phyloP scores from a whole-genome alignment of 306 rosid genomes.

The Quercus glauca region DNA sequence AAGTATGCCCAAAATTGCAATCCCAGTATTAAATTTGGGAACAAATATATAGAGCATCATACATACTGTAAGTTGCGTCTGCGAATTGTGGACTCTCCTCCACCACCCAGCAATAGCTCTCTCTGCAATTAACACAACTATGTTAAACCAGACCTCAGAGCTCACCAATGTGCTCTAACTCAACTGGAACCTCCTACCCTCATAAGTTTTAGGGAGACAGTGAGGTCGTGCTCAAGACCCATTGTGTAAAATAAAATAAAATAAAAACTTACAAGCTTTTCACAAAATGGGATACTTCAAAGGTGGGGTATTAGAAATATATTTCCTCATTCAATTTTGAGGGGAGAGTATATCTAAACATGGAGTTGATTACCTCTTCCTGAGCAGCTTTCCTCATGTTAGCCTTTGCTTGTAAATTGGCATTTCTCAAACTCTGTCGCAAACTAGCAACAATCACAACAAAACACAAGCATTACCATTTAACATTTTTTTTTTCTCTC shows the following conservation, averaged over 20 bases:
- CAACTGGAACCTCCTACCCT: too few relatives aligned
- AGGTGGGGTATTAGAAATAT: not conserved
- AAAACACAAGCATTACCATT: too few relatives aligned
- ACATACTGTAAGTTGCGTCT: conserved; percentile 89
- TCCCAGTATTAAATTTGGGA: too few relatives aligned
- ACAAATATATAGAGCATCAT: not conserved
- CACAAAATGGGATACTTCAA: not conserved
- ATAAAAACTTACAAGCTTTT: conserved; percentile 1
- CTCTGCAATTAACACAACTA: conserved; percentile 45
- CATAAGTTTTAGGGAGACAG: too few relatives aligned
- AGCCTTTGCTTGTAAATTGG: conserved; percentile 82
- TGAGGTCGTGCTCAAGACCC: too few relatives aligned
- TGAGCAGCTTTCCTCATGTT: conserved; percentile 81
- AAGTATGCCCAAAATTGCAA: too few relatives aligned
- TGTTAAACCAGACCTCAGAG: too few relatives aligned
- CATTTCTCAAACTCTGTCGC: conserved; percentile 69
- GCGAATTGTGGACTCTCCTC: conserved; percentile 83
- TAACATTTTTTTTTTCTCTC: too few relatives aligned
- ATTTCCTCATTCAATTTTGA: not conserved
- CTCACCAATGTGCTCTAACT: too few relatives aligned
- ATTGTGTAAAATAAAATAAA: too few relatives aligned
- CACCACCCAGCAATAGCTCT: conserved; percentile 84
- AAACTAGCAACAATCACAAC: conserved; percentile 34
- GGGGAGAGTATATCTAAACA: too few relatives aligned
- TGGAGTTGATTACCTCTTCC: conserved; percentile 48